These are phyloP conservation scores for Sphaerulina vaccinii DNA, from an alignment of 2,329 filamentous ascomycete species.

Conservation along the genomic window DNA sequence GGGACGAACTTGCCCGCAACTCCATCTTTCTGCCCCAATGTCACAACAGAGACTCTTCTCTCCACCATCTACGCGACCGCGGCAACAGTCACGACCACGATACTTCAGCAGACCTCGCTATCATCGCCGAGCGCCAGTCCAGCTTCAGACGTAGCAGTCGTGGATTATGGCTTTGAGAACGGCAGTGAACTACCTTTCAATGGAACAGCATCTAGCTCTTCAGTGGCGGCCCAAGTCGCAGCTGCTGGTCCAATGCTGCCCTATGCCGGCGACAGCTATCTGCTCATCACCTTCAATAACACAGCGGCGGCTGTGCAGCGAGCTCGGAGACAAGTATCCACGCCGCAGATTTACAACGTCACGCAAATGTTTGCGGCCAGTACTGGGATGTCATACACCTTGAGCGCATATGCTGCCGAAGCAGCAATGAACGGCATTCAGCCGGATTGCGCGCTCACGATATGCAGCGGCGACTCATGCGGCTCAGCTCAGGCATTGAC, in stretches of 20 bases:
- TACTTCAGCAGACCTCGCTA: not conserved
- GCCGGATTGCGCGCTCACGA: constrained; percentile 13
- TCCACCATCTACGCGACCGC: not conserved
- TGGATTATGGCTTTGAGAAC: not conserved
- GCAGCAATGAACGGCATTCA: constrained; percentile 5
- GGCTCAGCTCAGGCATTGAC: constrained; percentile 1
- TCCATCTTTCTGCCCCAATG: constrained; percentile 4
- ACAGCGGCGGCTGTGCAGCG: not conserved
- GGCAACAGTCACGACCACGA: not conserved
- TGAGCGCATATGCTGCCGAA: constrained; percentile 14
- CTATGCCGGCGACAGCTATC: constrained; percentile 4
- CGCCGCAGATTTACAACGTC: constrained; percentile 12
- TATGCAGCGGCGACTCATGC: constrained; percentile 13
- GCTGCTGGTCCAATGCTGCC: not conserved
- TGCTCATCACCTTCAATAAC: constrained; percentile 11
- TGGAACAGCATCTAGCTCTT: not conserved
- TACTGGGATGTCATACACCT: constrained; percentile 1
- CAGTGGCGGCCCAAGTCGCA: constrained; percentile 1
- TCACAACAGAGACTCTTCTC: not conserved
- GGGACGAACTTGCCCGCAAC: constrained; percentile 1
- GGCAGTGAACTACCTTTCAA: not conserved
- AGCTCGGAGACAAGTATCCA: not conserved
- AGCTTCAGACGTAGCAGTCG: not conserved
- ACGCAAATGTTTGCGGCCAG: constrained; percentile 15
- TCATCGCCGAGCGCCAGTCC: not conserved